Evolutionary conservation across 1,139 yeast species (phyloP).

Genomic region (Suhomyces kunorum): DNA sequence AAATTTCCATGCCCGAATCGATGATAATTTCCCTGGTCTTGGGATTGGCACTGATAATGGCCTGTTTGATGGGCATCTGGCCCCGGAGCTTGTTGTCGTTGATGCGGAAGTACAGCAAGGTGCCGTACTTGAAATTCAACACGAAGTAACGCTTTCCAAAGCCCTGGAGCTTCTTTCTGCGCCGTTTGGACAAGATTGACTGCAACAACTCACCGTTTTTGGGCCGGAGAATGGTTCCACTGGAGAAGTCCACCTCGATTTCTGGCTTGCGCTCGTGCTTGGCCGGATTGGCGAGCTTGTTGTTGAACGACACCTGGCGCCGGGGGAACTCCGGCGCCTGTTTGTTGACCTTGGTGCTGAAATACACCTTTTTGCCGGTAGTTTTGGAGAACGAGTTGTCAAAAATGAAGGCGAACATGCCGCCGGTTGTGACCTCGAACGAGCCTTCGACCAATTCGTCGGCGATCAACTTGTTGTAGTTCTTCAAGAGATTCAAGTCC

Average conservation of each 20-base stretch:
- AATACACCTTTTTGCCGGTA: conserved; percentile 76
- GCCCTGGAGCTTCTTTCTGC: conserved; percentile 79
- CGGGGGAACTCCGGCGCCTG: conserved; percentile 8
- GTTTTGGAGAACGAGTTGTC: conserved; percentile 91
- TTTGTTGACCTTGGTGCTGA: conserved; percentile 51
- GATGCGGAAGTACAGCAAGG: conserved; percentile 72
- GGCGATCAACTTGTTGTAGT: conserved; percentile 45
- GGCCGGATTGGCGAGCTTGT: conserved; percentile 5
- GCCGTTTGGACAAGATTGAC: conserved; percentile 71
- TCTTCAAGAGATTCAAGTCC: conserved; percentile 41
- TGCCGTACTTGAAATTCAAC: conserved; percentile 77
- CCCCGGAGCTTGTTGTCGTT: conserved; percentile 81
- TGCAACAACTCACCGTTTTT: conserved; percentile 67
- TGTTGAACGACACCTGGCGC: conserved; percentile 8
- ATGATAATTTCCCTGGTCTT: conserved; percentile 69
- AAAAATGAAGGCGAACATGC: conserved; percentile 82
- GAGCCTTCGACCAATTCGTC: conserved; percentile 66
- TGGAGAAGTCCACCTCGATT: conserved; percentile 1
- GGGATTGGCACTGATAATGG: conserved; percentile 78
- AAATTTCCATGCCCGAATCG: conserved; percentile 94
- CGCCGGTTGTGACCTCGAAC: conserved; percentile 56
- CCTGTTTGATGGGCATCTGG: conserved; percentile 81
- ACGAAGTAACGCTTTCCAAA: conserved; percentile 83
- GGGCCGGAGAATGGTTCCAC: conserved; percentile 31
- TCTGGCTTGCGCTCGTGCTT: neutral